Evolutionary conservation across 2,329 filamentous ascomycete species (phyloP), one percentile per base, ranked within the genome.

Genomic region (Diaporthe vexans): DNA sequence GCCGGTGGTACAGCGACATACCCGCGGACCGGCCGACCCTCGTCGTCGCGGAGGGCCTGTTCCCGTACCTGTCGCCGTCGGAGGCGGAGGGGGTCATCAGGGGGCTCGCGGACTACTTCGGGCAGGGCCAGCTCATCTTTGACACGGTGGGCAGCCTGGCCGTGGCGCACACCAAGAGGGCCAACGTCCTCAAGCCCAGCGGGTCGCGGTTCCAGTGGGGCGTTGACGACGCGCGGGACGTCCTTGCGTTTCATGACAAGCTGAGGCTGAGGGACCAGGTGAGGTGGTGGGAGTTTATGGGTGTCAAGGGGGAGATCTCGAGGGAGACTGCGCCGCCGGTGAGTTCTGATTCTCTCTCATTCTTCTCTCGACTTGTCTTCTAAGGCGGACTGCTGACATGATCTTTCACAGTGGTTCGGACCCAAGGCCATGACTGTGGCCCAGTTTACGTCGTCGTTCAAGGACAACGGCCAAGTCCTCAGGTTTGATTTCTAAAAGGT

Each of bases 1-100:
- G 56, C 13, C n/a, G 59, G 56, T 74, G 73, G 73, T 59, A 40
- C 29, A 26, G 29, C 7, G 57, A 65, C 40, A 65, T 75, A 13
- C 73, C 73, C 7, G 65, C 70, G 10, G 70, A 76, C 52, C 48
- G 75, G 4, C 74, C 71, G 7, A 73, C 70, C n/a, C 57, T 75
- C 2, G 67, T 76, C 43, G 46, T 75, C 1, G 71, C 69, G n/a
- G 73, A 76, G 65, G 63, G 56, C 43, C 24, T 67, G 37, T 59
- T 73, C 7, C 54, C 37, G 1, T 76, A 26, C 24, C 29, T 76
- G 21, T 2, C 71, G 33, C 58, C 65, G 1, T 15, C 26, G 7
- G 72, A 74, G 67, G 68, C 68, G 3, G 21, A 67, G 43, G 58
- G 29, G 17, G 37, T 75, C 24, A 58, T 75, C 21, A 26, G 26